Base-by-base conservation (phyloP, 495 filamentous ascomycete species). In the Xylaria castorea region DNA sequence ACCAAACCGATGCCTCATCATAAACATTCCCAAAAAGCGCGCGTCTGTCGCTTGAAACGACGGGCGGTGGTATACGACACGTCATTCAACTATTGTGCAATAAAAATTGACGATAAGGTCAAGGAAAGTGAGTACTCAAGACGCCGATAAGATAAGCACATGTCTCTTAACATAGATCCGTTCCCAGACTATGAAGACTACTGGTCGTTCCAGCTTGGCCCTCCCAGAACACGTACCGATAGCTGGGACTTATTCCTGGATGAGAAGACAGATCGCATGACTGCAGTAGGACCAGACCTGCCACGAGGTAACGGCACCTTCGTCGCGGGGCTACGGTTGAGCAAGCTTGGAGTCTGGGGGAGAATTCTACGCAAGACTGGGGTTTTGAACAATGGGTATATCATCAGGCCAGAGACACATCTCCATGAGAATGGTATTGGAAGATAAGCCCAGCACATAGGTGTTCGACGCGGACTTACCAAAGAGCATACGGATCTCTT, bases 171-270 rank as follows among this genome's bases (percentile, higher is more conserved):
- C 20, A 51, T 25, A 50, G 3, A 51, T 22, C 7, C 27, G 6
- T 22, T 38, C 2, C 18, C 14, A 66, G 64, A 66, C 18, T 36
- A 34, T 30, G 44, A 51, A 30, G 44, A 51, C 46, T 66, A 66
- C 30, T 51, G 64, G 64, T 36, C 64, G 36, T 66, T 66, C 44
- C 25, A 66, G 30, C 64, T 51, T 25, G 64, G 44, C 25, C 63
- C 63, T 51, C 64, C 44, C 14, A 66, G 7, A n/a, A 48, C 42
- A 38, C 44, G 27, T 51, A 16, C 27, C 22, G 44, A 66, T 51
- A 34, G 44, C 18, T 66, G 44, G 64, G 46, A 66, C 44, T 66
- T 66, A 16, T 66, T 50, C 64, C 20, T 51, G 11, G 42, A 66
- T 16, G 64, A 66, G 44, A 25, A 34, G 16, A 20, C 42, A 25